Evolutionary conservation across 2,329 filamentous ascomycete genomes (phyloP), one percentile per base, ranked within the genome.

Genomic region (Colletotrichum sp.): DNA sequence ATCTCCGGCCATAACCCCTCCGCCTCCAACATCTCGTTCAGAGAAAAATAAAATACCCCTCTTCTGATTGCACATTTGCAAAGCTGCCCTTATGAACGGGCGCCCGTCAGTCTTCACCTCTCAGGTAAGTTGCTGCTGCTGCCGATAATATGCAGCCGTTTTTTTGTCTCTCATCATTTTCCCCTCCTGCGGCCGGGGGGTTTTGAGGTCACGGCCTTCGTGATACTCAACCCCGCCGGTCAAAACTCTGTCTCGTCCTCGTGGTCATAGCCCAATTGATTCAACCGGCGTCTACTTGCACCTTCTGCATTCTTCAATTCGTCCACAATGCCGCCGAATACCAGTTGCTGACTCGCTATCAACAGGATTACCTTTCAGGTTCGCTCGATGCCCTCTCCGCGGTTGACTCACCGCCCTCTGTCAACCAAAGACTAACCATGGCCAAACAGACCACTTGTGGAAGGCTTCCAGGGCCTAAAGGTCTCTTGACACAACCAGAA

Each of bases 31-130:
- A 64, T 70, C 77, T 78, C 72, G 75, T 76, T 32, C 67, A 64
- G 63, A 75, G 74, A 55, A 69, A 57, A 61, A 67, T 60, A 77
- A 73, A 70, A 73, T 75, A 52, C 77, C 76, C 80, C 78, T 72
- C 77, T 77, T 77, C 77, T 79, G 78, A 75, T 80, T 81, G 80
- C 84, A 79, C 81, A 80, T 79, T 74, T 82, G 81, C 78, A 81
- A 86, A 90, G 86, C 90, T 89, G 93, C 92, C 90, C 93, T 93
- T 94, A 96, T 96, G 94, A 94, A 93, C 93, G 93, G 93, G 90
- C 93, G 93, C 91, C 90, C 91, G 88, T 95, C 94, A 87, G 91
- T 93, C 86, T 96, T 95, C 90, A 96, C 94, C 89, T 96, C 94
- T 88, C 94, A 96, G 92, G 94, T 95, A 93, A 78, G 90, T 86